These are phyloP conservation scores for Colletotrichum spinosum DNA, from an alignment of 2,329 filamentous ascomycete genomes.

Conservation along the genomic window DNA sequence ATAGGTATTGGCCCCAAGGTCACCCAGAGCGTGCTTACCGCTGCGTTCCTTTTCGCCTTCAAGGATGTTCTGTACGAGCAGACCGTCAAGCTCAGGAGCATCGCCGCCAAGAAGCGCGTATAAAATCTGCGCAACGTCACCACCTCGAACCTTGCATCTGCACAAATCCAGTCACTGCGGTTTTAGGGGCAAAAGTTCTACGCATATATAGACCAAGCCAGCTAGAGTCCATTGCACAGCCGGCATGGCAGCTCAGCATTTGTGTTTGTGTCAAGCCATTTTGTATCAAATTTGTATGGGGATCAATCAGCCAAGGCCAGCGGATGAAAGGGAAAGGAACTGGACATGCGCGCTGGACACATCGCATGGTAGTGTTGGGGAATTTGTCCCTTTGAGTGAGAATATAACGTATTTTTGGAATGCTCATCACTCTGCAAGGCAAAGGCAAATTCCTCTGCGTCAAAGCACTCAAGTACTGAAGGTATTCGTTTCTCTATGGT, in stretches of 20 bases:
- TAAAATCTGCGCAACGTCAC: slow-evolving; percentile 6
- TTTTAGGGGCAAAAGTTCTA: slow-evolving; percentile 12
- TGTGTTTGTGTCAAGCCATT: slow-evolving; percentile 6
- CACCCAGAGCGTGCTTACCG: slow-evolving; percentile 95
- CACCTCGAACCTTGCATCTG: slow-evolving; percentile 39
- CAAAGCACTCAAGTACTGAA: too few relatives aligned
- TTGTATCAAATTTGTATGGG: slow-evolving; percentile 25
- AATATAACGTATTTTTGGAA: too few relatives aligned
- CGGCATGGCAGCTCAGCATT: slow-evolving; percentile 25
- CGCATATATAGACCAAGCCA: slow-evolving; percentile 27
- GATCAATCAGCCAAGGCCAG: slow-evolving; percentile 14
- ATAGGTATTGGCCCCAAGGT: slow-evolving; percentile 95
- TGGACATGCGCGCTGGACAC: slow-evolving; percentile 10
- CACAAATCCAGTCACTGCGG: slow-evolving; percentile 24
- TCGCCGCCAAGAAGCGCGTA: slow-evolving; percentile 52
- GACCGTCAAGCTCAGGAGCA: slow-evolving; percentile 73
- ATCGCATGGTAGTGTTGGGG: slow-evolving; percentile 22
- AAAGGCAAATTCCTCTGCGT: too few relatives aligned
- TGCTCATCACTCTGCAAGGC: too few relatives aligned
- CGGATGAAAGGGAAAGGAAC: slow-evolving; percentile 3
- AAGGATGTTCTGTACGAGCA: slow-evolving; percentile 95
- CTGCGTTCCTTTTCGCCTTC: slow-evolving; percentile 96
- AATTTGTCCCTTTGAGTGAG: neutral
- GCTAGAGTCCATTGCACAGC: slow-evolving; percentile 20
- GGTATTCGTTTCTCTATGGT: too few relatives aligned